Evolutionary conservation across 108 stramenopile genomes (phyloP), one percentile per base, ranked within the genome.

Genomic region (Discostella stelligeroides): DNA sequence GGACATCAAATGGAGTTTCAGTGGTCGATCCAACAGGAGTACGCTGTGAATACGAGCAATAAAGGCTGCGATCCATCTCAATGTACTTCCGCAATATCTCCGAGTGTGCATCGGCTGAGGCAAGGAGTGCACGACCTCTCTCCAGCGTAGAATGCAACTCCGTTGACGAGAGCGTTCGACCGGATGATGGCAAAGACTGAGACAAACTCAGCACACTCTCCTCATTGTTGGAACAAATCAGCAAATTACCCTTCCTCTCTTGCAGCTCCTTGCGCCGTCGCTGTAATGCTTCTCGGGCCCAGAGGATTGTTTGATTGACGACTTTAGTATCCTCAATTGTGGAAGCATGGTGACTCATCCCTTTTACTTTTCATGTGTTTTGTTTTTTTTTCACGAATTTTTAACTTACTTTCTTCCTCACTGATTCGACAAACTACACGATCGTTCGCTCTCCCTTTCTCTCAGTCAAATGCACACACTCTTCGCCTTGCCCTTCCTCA

Each of bases 221-320:
- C 38, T 25, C 27, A 1, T n/a, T 12, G 29, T 49, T 50, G 28
- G 28, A 12, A 15, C 45, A 34, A 14, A 18, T 47, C 14, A 28
- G 15, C 34, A 41, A 41, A n/a, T 70, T 30, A 3, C 50, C 20
- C 59, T 62, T 62, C 70, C 53, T 61, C 23, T 53, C 47, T 20
- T 30, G 13, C 38, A 71, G 25, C 23, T 62, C 70, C 2, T 14
- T 29, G 42, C 70, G 49, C 2, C 60, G 60, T 28, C 70, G 60
- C 47, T 62, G 60, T 25, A 71, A 39, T 18, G 60, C 51, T 25
- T 71, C 60, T 42, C 70, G 49, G 14, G 70, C 70, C 70, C 70
- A 71, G 13, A 42, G 70, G 47, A 71, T 71, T 14, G 60, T 71
- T 71, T 71, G 70, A 20, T 71, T 50, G 20, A 71, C 60, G 34